Evolutionary conservation across 768 basidiomycete genomes (phyloP).

Genomic region (Mycena floridula): DNA sequence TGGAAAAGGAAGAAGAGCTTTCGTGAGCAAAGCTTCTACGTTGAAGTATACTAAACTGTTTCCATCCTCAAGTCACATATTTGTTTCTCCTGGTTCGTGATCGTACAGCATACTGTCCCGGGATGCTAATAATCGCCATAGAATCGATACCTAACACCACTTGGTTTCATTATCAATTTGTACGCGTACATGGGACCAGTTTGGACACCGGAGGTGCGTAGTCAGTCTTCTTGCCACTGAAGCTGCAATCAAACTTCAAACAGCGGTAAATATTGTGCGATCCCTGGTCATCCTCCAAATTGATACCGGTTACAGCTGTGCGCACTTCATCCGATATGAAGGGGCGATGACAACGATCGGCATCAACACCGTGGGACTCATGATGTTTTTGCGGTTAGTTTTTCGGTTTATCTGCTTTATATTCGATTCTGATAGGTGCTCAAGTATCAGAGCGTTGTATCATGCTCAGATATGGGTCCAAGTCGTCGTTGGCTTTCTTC

Average conservation of each 20-base stretch:
- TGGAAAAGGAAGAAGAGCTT: not conserved
- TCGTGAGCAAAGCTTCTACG: not conserved
- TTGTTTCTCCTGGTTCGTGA: not conserved
- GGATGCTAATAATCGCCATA: too few relatives aligned
- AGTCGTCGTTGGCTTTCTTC: not conserved
- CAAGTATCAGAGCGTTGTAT: not conserved
- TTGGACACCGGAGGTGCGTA: conserved; percentile 14
- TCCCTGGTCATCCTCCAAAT: not conserved
- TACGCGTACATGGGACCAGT: conserved; percentile 14
- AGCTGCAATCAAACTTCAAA: not conserved
- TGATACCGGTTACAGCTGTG: conserved; percentile 14
- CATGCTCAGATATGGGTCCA: not conserved
- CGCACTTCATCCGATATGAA: conserved; percentile 25
- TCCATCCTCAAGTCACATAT: not conserved
- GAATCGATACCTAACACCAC: conserved; percentile 41
- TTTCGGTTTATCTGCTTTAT: too few relatives aligned
- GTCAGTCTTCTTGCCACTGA: not conserved
- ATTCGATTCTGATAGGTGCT: too few relatives aligned
- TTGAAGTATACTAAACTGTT: not conserved
- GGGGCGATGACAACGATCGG: conserved; percentile 34
- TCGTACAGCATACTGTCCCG: not conserved
- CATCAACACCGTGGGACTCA: conserved; percentile 29
- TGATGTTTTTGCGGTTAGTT: conserved; percentile 27
- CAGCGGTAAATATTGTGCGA: not conserved
- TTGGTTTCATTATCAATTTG: conserved; percentile 37